These are phyloP conservation scores for Geotrichum europaeum DNA, from an alignment of 1,139 yeast species.

Conservation along the genomic window DNA sequence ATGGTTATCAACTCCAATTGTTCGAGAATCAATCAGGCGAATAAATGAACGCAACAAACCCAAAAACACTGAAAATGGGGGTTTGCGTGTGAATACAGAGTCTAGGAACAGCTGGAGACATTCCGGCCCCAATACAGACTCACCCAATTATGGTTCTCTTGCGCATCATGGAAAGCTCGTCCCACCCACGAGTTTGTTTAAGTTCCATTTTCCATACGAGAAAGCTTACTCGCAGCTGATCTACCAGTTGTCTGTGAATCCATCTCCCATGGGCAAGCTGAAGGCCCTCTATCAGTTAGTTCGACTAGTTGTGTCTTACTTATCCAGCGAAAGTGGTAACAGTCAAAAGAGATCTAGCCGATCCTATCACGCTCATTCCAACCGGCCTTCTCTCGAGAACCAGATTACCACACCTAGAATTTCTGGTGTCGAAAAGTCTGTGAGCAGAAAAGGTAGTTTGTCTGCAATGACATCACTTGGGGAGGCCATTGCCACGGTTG, in stretches of 20 bases:
- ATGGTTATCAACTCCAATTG: conserved; percentile 28
- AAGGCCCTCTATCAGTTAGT: conserved; percentile 29
- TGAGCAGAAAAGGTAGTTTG: conserved; percentile 17
- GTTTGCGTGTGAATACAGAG: conserved; percentile 7
- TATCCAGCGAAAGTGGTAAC: conserved; percentile 15
- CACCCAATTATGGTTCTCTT: conserved; percentile 14
- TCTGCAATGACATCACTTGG: conserved; percentile 25
- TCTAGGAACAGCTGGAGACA: conserved; percentile 7
- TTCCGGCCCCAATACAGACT: conserved; percentile 1
- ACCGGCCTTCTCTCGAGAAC: conserved; percentile 23
- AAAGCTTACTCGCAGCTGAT: conserved; percentile 28
- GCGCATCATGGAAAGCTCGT: conserved; percentile 9
- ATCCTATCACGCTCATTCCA: conserved; percentile 21
- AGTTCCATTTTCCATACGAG: conserved; percentile 24
- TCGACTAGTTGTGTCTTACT: conserved; percentile 29
- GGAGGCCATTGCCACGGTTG: conserved; percentile 28
- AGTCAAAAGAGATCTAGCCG: neutral
- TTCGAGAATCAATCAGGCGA: conserved; percentile 15
- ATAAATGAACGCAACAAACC: neutral
- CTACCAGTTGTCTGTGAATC: conserved; percentile 26
- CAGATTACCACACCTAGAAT: conserved; percentile 9
- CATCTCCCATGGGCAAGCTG: conserved; percentile 31
- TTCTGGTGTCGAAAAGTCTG: conserved; percentile 5
- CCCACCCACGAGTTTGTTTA: neutral
- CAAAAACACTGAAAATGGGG: neutral